Base-by-base conservation (phyloP, 164 flowering plant species). In the Vitis cinerea region DNA sequence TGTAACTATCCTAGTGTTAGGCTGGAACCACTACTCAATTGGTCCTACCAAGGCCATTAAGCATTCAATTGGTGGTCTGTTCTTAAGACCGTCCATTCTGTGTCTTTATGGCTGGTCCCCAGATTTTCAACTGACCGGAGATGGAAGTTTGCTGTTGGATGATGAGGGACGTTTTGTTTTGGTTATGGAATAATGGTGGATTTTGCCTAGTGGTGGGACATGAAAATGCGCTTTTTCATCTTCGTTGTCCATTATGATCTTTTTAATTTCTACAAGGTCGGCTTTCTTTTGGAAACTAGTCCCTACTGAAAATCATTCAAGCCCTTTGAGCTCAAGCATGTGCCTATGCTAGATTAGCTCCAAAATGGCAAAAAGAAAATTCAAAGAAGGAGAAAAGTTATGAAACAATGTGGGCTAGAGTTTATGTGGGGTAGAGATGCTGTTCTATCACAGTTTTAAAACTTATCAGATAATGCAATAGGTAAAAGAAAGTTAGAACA, bases 11-110 rank as follows among this genome's bases (percentile, higher is more conserved):
- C 29, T 27, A 9, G 4, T 10, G 65, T 13, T 37, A 13, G 52
- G 2, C 44, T 51, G 16, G 61, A 49, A 55, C 63, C 60, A 52
- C 49, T 16, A 59, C 64, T 58, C 53, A 3, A 1, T 51, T 17
- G 67, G 71, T 73, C 71, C 75, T 48, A 73, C 67, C 11, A 16
- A 47, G 16, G 67, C 49, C 8, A 50, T 61, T 15, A 51, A 10
- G 59, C 58, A 15, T 67, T 66, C 27, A 44, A 65, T 50, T 17
- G 30, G 29, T 31, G 56, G 62, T 17, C 27, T 54, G 9, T 13
- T 70, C 37, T 57, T 60, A n/a, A 55, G 59, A 23, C 9, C 3
- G 16, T n/a, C 19, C 23, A 11, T 19, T 19, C 27, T 23, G 48
- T 60, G 63, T 60, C 31, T 60, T 13, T 13, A n/a, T 31, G 16